Evolutionary conservation across 805 yeast species (phyloP), one percentile per base, ranked within the genome.

Genomic region (Saturnispora halmiae): DNA sequence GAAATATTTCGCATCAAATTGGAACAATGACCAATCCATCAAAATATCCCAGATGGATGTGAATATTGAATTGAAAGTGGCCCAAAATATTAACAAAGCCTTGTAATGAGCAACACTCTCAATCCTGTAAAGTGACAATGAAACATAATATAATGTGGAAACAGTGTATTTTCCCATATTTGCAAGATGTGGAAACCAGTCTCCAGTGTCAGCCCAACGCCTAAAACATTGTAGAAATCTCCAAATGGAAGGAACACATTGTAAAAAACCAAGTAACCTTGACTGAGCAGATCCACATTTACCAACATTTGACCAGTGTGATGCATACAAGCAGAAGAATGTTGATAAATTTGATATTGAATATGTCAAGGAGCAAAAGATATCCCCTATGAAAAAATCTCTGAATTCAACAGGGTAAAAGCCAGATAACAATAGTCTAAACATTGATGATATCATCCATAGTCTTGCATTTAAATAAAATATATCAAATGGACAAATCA

Each of bases 1-100:
- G 42, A 60, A 60, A 56, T 82, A 70, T 45, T 69, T 66, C 2
- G 81, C 69, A 11, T 67, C 71, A 22, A 75, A 65, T 58, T 85
- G 95, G 42, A 82, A 68, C 52, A 92, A 64, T 2, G 96, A 87
- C 90, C 95, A 92, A 65, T 92, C 98, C 95, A 92, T 86, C 31
- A 88, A 65, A 5, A 92, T 64, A 61, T 92, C 98, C 98, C 98
- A 92, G 3, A 77, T 48, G 0, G 82, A 60, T 26, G 88, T 71
- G 53, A 73, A 73, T 1, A 79, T 38, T 0, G 96, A 76, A 58
- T 92, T 88, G 30, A 85, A 50, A 0, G 73, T 55, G 0, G 94
- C 96, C 63, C 87, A 73, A 0, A 77, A 59, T 15, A 90, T 82
- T 53, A 87, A 82, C 1, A 74, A 65, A 0, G 75, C 75, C 42